phyloP scores from a whole-genome alignment of 2,329 filamentous ascomycete genomes.

The Colletotrichum falcatum region DNA sequence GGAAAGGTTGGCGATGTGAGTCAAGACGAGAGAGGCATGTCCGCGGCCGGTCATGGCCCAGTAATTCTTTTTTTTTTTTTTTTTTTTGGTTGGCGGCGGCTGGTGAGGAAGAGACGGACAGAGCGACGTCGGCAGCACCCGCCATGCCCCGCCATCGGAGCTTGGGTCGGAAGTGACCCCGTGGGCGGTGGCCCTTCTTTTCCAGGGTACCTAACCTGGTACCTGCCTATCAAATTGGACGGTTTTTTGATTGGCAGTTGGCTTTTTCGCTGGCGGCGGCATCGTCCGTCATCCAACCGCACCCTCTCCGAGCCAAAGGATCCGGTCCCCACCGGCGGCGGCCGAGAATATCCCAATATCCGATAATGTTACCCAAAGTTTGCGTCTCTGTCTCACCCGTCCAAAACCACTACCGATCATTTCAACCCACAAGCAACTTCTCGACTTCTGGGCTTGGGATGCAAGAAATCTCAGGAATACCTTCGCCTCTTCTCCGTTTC shows the following conservation, averaged over 20 bases:
- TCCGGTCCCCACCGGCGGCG: background rate
- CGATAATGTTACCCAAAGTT: background rate
- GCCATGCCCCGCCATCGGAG: constrained; percentile 44
- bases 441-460: background rate
- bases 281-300: background rate
- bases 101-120: background rate
- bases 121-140: constrained; percentile 40
- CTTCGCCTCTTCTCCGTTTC: background rate
- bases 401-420: too few relatives aligned
- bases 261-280: too few relatives aligned
- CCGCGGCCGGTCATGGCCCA: constrained; percentile 24
- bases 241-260: background rate
- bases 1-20: constrained; percentile 34
- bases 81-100: background rate
- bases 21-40: constrained; percentile 36
- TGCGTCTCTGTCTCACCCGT: background rate
- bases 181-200: background rate
- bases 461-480: background rate
- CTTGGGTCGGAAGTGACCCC: background rate
- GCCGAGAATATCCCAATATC: background rate
- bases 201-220: too few relatives aligned
- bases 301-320: constrained; percentile 10
- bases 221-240: background rate
- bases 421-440: background rate
- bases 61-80: constrained; percentile 22